Base-by-base conservation (phyloP, 331 rosid genomes). In the Stylosanthes scabra region DNA sequence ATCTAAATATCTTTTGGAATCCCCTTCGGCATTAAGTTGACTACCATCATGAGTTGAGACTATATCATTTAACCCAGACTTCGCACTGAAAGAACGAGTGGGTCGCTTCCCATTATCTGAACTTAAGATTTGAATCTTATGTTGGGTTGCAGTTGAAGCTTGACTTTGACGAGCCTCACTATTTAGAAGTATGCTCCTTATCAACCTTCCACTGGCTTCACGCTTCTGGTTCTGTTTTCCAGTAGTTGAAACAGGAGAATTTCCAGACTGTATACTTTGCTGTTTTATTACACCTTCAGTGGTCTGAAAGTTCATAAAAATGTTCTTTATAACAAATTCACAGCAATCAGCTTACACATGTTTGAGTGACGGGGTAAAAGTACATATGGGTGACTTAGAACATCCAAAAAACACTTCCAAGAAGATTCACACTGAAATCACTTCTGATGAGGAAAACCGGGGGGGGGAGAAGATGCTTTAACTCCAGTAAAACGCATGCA, bases 151-250 rank as follows among this genome's bases (percentile, higher is more conserved):
- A 13, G 83, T 61, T 57, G 88, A n/a, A 61, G 84, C 42, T 66
- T 84, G 96, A 78, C 84, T 82, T 68, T 83, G 98, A 66, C 72
- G 93, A 62, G 86, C 56, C 66, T 91, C 97, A 75, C 80, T 93
- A 80, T 88, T 87, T 41, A 74, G 67, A 78, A 91, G 93, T 72
- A 91, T 78, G 85, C 81, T 90, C 83, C 89, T 86, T 74, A 94
- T 77, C 84, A 90, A 64, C 84, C 86, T 82, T 80, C 97, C 99
- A 77, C 91, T 15, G 62, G 76, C 78, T 79, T 91, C 97, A 52
- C 87, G 93, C 85, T 90, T 84, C 63, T 85, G 97, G 75, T 75
- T 94, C 72, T 84, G 91, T 75, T 88, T 94, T 29, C 75, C 20
- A 70, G 80, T 63, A 80, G 78, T 64, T 68, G 96, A 78, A 80